Base-by-base conservation (phyloP, 129 eudicot species). In the Sambucus nigra region DNA sequence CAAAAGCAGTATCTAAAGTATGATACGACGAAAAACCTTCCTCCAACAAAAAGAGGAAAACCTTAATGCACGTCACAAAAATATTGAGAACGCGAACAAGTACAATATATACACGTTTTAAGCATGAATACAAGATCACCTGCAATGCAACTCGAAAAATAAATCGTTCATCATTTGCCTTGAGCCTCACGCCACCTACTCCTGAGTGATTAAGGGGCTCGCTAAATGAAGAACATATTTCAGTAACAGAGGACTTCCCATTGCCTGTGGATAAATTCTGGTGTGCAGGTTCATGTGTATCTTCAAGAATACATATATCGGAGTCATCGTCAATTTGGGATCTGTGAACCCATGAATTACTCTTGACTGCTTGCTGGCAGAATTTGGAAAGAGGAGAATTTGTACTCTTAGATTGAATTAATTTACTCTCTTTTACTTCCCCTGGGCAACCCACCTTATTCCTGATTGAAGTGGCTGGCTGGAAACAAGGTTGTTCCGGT, bases 281-380 rank as follows among this genome's bases (percentile, higher is more conserved):
- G 7, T 67, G 78, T 44, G 77, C 67, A 58, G 86, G 85, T 28
- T 35, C 80, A 81, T 89, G 85, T 66, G 74, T 57, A 64, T 89
- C 77, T 73, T 91, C 98, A 58, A 84, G 70, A 71, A 91, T 79
- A 69, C 81, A 79, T 20, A 91, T 60, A 69, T 91, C 95, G 48
- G 73, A 61, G 28, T 84, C 94, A 64, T 81, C 88, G 29, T 76
- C 88, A 55, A 53, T 71, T 25, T 47, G 44, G 41, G 61, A 63
- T 55, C 53, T 52, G 55, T 60, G 38, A 35, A 35, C 62, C 25
- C 42, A 41, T 18, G 64, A 39, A 51, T 33, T 61, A 48, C 28
- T 60, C 56, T 57, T 58, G 54, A 57, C 57, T 40, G 67, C 51
- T 69, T 69, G 78, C 48, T 53, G 68, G 40, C 64, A 57, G 33